These are phyloP conservation scores for Russula griseocarnosa DNA, from an alignment of 768 basidiomycete genomes.

Conservation along the genomic window DNA sequence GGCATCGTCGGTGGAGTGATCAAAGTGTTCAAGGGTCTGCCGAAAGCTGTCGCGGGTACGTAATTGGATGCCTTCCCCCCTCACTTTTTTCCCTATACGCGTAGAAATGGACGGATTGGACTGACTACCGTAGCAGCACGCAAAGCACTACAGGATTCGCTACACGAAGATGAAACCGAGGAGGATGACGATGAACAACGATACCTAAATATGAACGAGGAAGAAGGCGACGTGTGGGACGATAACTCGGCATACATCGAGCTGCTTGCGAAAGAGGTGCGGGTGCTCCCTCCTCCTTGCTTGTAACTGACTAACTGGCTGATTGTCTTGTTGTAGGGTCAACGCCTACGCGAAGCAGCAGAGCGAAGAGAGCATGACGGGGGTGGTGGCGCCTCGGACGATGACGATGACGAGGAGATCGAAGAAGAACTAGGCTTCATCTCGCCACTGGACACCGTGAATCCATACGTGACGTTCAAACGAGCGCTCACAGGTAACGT, in stretches of 20 bases:
- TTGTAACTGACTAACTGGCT: background rate
- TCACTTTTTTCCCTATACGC: background rate
- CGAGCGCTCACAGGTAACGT: constrained; percentile 67
- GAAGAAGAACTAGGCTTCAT: constrained; percentile 84
- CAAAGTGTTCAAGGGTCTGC: constrained; percentile 72
- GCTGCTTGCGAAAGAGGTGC: constrained; percentile 77
- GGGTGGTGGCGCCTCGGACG: constrained; percentile 31
- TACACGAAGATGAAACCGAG: constrained; percentile 27
- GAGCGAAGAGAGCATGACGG: constrained; percentile 38
- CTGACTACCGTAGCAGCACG: constrained; percentile 41
- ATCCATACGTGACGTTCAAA: constrained; percentile 77
- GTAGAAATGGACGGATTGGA: background rate
- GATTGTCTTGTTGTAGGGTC: constrained; percentile 46
- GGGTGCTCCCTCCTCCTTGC: constrained; percentile 21
- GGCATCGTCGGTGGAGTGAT: constrained; percentile 67
- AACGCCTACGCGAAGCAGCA: constrained; percentile 63
- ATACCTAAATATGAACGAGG: constrained; percentile 60
- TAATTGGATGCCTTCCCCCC: background rate
- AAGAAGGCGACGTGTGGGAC: constrained; percentile 86
- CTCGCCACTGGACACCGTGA: constrained; percentile 74
- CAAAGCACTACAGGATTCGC: constrained; percentile 54
- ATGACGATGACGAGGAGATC: constrained; percentile 50
- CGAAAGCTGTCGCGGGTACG: constrained; percentile 71
- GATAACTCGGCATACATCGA: constrained; percentile 86
- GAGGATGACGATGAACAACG: constrained; percentile 41